Evolutionary conservation across 1,139 yeast genomes (phyloP).

Genomic region (Hemisphaericaspora lyxosophila): DNA sequence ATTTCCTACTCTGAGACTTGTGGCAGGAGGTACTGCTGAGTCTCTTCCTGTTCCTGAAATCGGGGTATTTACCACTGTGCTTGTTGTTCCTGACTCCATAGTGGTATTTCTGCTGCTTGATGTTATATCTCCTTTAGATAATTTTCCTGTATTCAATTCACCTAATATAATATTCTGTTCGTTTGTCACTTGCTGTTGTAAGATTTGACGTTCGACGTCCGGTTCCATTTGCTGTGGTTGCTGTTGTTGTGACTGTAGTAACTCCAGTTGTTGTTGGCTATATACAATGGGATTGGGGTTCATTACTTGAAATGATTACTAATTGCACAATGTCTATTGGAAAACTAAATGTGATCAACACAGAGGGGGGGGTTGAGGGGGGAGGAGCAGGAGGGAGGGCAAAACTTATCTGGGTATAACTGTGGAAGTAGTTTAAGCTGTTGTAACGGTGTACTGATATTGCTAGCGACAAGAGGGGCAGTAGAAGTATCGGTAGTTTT

Average conservation of each 20-base stretch:
- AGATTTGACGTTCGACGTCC: slow-evolving; percentile 1
- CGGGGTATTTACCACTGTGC: neutral
- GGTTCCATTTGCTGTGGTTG: slow-evolving; percentile 5
- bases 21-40: neutral
- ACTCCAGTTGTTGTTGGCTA: slow-evolving; percentile 32
- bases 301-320: neutral
- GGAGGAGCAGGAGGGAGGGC: too few relatives aligned
- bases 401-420: too few relatives aligned
- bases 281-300: slow-evolving; percentile 63
- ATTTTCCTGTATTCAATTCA: neutral
- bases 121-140: neutral
- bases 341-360: too few relatives aligned
- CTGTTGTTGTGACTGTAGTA: slow-evolving; percentile 2
- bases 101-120: neutral
- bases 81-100: neutral
- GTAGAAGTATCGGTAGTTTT: too few relatives aligned
- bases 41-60: neutral
- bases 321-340: too few relatives aligned
- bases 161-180: slow-evolving; percentile 1
- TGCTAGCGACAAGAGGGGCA: too few relatives aligned
- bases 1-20: neutral
- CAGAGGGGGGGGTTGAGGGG: neutral
- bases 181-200: neutral
- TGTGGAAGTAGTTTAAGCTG: too few relatives aligned
- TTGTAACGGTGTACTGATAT: too few relatives aligned